Base-by-base conservation (phyloP, 2,329 filamentous ascomycete species). In the Ophiocordyceps camponoti-leonardi region DNA sequence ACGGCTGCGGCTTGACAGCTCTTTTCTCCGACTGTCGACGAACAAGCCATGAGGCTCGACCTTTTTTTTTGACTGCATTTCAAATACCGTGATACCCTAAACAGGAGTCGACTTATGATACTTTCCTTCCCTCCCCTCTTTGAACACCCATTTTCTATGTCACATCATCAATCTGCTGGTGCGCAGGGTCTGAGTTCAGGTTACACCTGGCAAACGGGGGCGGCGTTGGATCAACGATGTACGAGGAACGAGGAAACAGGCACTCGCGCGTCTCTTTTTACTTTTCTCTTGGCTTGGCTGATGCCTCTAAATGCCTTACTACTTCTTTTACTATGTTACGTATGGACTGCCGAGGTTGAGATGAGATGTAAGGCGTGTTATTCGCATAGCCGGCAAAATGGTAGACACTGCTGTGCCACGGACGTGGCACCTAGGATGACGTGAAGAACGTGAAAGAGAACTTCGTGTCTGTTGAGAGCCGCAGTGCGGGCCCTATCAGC, bases 31-130 rank as follows among this genome's bases (percentile, higher is more conserved):
- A 16, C 43, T 44, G 35, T 37, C 28, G 44, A 30, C 41, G 30
- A 31, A 30, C 22, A 18, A 20, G 39, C 47, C 54, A 55, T 41
- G 41, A 40, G 26, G 20, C 39, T 43, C 35, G 31, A 37, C 44
- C 26, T 53, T 47, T 53, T 47, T 53, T 47, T 53, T 47, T 56
- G 52, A 47, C 52, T 51, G 53, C 51, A 50, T 52, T 53, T 58
- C 53, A 49, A 52, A 61, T 56, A 57, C 55, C 59, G 53, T 62
- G 62, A 65, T 65, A 65, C 62, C 62, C 39, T 30, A n/a, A 12
- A 53, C 49, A 52, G 52, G 49, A 49, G 49, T 53, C 47, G 53
- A 50, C 49, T 57, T 50, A 40, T 16, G 26, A 6, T 11, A 6
- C 5, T 45, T 44, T 45, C 16, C 42, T 23, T 42, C 23, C 22